A percentile compares a stretch with the other conserved stretches of the same genome.
Evolutionary conservation across 2,329 filamentous ascomycete genomes (phyloP).

Genomic region (Ophiostoma ulmi): DNA sequence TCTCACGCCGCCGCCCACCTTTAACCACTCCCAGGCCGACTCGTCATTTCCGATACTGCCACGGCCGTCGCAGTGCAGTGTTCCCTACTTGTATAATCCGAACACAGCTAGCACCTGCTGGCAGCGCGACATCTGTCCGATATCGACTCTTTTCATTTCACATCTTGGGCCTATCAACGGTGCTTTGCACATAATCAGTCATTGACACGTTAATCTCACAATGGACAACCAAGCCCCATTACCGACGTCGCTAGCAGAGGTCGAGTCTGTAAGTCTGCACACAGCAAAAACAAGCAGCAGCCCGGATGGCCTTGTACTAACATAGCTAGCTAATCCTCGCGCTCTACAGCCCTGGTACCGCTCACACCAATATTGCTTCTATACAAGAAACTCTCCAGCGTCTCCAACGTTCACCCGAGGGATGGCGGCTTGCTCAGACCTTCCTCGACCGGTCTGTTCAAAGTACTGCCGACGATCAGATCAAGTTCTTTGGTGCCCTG

Average conservation of each 20-base stretch:
- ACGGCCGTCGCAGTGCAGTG: background rate
- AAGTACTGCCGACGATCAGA: slow-evolving; percentile 61
- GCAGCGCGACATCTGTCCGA: background rate
- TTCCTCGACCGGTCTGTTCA: slow-evolving; percentile 46
- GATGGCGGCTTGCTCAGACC: slow-evolving; percentile 79
- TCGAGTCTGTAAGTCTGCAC: slow-evolving; percentile 33
- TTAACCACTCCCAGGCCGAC: background rate
- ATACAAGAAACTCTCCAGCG: slow-evolving; percentile 70
- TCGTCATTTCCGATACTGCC: background rate
- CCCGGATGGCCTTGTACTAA: background rate
- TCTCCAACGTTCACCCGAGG: slow-evolving; percentile 72
- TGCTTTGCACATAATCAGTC: background rate
- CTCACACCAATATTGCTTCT: slow-evolving; percentile 44
- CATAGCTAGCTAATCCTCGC: slow-evolving; percentile 42
- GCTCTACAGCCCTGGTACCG: slow-evolving; percentile 47
- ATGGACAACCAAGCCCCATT: slow-evolving; percentile 27
- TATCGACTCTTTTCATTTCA: background rate
- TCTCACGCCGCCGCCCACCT: background rate
- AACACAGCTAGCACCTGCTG: background rate
- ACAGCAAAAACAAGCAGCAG: background rate
- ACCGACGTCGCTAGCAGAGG: slow-evolving; percentile 35
- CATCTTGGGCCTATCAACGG: background rate
- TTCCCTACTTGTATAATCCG: background rate
- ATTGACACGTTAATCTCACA: background rate
- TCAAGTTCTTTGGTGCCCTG: slow-evolving; percentile 87